Evolutionary conservation across 345 rosid genomes (phyloP).

Genomic region (Hirschfeldia incana): DNA sequence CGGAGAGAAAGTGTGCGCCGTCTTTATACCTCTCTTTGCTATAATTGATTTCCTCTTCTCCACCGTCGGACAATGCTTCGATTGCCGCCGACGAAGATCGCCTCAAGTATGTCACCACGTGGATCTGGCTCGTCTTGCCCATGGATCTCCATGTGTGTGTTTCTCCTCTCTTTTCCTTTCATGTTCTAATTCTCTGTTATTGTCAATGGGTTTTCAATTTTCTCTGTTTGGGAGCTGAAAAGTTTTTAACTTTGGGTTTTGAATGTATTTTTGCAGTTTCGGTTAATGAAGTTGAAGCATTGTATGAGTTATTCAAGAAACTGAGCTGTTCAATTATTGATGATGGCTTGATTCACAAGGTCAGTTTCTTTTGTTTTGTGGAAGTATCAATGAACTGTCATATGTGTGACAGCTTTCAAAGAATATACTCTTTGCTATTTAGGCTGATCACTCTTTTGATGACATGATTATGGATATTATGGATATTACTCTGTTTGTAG

Average conservation of each 20-base stretch:
- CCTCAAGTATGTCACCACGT: conserved; percentile 6
- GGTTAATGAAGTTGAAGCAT: conserved; percentile 75
- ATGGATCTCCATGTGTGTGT: conserved; percentile 56
- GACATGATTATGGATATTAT: background rate
- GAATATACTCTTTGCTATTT: too few relatives aligned
- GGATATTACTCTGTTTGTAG: conserved; percentile 39
- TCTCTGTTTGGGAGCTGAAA: background rate
- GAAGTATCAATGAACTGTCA: too few relatives aligned
- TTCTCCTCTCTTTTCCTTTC: background rate
- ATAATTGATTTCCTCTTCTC: conserved; percentile 50
- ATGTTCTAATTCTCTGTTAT: too few relatives aligned
- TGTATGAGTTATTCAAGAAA: conserved; percentile 70
- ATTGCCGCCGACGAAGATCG: background rate
- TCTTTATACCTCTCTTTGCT: conserved; percentile 57
- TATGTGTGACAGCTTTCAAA: too few relatives aligned
- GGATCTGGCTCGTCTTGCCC: conserved; percentile 61
- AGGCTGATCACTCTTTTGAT: too few relatives aligned
- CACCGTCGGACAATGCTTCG: conserved; percentile 54
- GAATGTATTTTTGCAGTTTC: conserved; percentile 46
- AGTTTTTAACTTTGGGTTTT: background rate
- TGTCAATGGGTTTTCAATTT: background rate
- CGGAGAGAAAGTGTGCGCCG: conserved; percentile 69
- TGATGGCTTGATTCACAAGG: conserved; percentile 46
- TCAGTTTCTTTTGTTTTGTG: too few relatives aligned
- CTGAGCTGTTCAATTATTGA: conserved; percentile 59